Evolutionary conservation across 345 rosid species (phyloP).

Genomic region (Eucalyptus dawsonii): DNA sequence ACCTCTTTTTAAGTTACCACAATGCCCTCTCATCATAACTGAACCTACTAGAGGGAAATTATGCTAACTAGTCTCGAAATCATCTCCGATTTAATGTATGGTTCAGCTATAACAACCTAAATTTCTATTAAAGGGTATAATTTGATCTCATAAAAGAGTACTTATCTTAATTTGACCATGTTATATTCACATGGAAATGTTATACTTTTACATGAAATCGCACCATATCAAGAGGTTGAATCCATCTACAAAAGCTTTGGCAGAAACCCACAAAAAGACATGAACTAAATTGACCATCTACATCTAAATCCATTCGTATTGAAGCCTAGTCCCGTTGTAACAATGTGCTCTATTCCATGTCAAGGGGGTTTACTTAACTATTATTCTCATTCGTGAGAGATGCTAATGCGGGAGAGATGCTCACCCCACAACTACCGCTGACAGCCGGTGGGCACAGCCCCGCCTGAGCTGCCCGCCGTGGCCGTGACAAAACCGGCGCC

Average conservation of each 20-base stretch:
- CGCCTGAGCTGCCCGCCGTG: conserved; percentile 1
- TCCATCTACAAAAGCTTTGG: not conserved
- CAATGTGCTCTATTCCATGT: accelerated
- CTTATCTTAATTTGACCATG: not conserved
- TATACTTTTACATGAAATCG: not conserved
- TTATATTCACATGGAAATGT: not conserved
- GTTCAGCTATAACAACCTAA: not conserved
- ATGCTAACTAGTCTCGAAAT: accelerated
- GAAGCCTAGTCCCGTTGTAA: accelerated
- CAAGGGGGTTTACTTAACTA: not conserved
- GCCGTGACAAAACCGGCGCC: conserved; percentile 56
- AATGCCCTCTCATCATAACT: accelerated
- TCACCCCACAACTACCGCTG: not conserved
- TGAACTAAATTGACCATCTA: not conserved
- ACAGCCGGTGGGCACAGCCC: not conserved
- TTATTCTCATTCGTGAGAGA: not conserved
- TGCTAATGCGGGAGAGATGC: not conserved
- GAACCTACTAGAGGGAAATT: not conserved
- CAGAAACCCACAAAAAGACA: not conserved
- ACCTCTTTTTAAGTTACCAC: accelerated
- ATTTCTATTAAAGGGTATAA: not conserved
- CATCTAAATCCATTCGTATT: not conserved
- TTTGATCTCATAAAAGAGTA: not conserved
- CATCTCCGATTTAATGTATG: accelerated
- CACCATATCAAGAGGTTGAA: not conserved